Evolutionary conservation across 306 rosid genomes (phyloP).

Genomic region (Vicia villosa): DNA sequence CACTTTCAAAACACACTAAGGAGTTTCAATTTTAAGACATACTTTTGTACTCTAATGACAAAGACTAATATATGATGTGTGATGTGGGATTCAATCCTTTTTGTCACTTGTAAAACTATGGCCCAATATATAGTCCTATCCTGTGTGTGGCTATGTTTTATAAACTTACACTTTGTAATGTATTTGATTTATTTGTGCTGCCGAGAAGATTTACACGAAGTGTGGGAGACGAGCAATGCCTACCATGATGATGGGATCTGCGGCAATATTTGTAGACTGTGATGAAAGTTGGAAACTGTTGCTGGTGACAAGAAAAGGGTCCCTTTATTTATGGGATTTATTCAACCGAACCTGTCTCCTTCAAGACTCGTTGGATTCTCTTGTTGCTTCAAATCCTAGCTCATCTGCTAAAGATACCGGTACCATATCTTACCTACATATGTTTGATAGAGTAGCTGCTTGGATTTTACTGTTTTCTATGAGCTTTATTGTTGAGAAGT

Average conservation of each 20-base stretch:
- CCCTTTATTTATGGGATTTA: slow-evolving; percentile 86
- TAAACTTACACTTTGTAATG: slow-evolving; percentile 10
- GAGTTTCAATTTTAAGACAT: not conserved
- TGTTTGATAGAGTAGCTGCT: slow-evolving; percentile 22
- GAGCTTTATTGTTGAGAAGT: not conserved
- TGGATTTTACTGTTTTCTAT: slow-evolving; percentile 7
- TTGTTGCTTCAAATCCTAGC: slow-evolving; percentile 60
- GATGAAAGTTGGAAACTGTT: slow-evolving; percentile 91
- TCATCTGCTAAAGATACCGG: slow-evolving; percentile 73
- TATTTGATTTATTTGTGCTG: slow-evolving; percentile 27
- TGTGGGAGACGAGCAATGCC: slow-evolving; percentile 97
- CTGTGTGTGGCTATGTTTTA: slow-evolving; percentile 19
- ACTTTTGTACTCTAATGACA: not conserved
- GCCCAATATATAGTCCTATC: slow-evolving; percentile 12
- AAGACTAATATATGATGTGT: not conserved
- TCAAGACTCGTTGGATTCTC: slow-evolving; percentile 77
- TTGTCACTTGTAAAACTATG: slow-evolving; percentile 8
- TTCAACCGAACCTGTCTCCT: slow-evolving; percentile 74
- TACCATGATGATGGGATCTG: slow-evolving; percentile 94
- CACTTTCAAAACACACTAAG: not conserved
- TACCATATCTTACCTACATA: slow-evolving; percentile 32
- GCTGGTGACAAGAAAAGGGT: slow-evolving; percentile 89
- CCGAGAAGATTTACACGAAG: slow-evolving; percentile 78
- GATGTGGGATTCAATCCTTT: not conserved
- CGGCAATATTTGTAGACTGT: slow-evolving; percentile 89